Conservation (phyloP, 345 rosid species). For the Rhodamnia rubescens region DNA sequence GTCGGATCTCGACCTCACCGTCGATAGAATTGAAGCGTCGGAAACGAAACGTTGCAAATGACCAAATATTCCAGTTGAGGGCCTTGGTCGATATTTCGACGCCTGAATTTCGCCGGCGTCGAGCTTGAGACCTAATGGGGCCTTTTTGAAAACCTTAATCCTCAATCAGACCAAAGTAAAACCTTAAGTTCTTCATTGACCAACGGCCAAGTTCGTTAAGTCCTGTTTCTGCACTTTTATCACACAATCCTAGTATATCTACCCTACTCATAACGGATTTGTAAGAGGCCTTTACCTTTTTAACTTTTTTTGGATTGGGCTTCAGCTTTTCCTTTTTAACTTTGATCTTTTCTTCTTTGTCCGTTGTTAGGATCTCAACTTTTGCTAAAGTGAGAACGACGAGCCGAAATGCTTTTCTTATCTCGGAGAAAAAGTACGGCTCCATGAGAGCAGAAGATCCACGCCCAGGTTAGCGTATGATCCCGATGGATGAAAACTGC, state of each 20-base stretch:
- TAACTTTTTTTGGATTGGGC: background rate
- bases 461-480: background rate
- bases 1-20: background rate
- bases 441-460: background rate
- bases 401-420: background rate
- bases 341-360: background rate
- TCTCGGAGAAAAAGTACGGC: background rate
- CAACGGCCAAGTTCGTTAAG: background rate
- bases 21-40: background rate
- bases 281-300: background rate
- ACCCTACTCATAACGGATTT: background rate
- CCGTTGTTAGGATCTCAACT: background rate
- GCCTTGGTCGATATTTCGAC: background rate
- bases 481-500: background rate
- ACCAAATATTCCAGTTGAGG: background rate
- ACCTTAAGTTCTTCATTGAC: background rate
- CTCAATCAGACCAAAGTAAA: background rate
- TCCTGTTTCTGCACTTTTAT: background rate
- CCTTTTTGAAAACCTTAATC: background rate
- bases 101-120: background rate
- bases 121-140: background rate
- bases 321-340: background rate
- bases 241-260: background rate
- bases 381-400: background rate
- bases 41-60: background rate